Base-by-base conservation (phyloP, 2,329 filamentous ascomycete genomes). In the Arachnomyces sp. region DNA sequence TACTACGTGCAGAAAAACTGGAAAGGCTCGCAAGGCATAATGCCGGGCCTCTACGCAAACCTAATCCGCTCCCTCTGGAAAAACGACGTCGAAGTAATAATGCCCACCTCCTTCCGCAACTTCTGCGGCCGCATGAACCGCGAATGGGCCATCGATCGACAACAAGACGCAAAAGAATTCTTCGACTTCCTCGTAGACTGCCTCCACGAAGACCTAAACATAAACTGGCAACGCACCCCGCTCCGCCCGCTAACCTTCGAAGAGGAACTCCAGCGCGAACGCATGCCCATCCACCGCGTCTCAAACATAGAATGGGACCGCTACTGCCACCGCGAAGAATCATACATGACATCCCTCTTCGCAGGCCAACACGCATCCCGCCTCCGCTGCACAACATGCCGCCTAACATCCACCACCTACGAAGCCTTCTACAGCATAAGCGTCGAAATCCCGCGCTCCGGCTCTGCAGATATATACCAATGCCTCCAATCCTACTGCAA, bases 131-230 rank as follows among this genome's bases (percentile, higher is more conserved):
- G 77, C 13, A 64, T 81, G 47, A 77, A 77, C 43, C 70, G 75
- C 5, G 72, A 77, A 49, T 92, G 88, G 67, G 84, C 81, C 11
- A 81, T 85, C 31, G 71, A 72, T 16, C 68, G 78, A 36, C 90
- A 96, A 57, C 92, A 96, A 63, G 92, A 98, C 55, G 83, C 88
- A 2, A 84, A 89, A 49, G 92, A 96, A 54, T 94, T 94, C 50
- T 80, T 90, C 49, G 79, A 80, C 34, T 94, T 93, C 55, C 61
- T 95, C 17, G 72, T 94, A 29, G 80, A 85, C 39, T 81, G 83
- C 49, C 70, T 96, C 9, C 82, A 90, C 51, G 84, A 92, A 56
- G 92, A 98, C 61, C 80, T 93, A 4, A 93, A 94, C 57, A 63
- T 72, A 5, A 72, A 74, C 20, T 83, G 78, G 68, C 69, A 76